Evolutionary conservation across 495 filamentous ascomycete genomes (phyloP).

Genomic region (Neurospora hispaniola): DNA sequence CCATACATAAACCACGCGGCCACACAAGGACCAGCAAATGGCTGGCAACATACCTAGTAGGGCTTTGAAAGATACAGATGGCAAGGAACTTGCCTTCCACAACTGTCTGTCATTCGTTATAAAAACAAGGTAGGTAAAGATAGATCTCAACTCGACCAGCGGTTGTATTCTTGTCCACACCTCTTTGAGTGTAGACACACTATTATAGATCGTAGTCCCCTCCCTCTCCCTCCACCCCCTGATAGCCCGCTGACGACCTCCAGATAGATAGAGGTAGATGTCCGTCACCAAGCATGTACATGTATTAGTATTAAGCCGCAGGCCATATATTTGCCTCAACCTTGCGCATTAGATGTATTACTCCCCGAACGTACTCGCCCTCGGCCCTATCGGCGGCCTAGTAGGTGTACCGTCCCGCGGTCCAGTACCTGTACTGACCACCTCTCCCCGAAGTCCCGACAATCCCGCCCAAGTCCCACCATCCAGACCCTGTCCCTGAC

Average conservation of each 20-base stretch:
- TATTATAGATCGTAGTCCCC: no score
- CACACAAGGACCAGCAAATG: neutral
- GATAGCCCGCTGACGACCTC: no score
- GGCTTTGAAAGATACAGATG: no score
- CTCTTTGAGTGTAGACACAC: neutral
- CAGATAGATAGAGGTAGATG: no score
- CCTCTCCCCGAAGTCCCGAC: no score
- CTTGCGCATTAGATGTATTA: no score
- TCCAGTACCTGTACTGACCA: neutral
- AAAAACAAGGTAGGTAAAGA: no score
- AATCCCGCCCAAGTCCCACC: neutral
- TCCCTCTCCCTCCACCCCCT: no score
- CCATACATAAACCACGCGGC: neutral
- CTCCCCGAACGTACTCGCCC: constrained; percentile 4
- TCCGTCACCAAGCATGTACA: neutral
- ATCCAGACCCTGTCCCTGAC: no score
- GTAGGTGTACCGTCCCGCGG: neutral
- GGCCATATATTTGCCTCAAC: no score
- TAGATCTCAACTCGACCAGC: neutral
- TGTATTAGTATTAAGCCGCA: neutral
- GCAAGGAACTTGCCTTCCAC: neutral
- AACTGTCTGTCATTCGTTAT: no score
- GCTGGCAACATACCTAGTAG: neutral
- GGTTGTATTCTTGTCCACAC: neutral
- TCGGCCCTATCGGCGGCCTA: neutral